phyloP scores from a whole-genome alignment of 257 asterid genomes.

The Ilex asprella region DNA sequence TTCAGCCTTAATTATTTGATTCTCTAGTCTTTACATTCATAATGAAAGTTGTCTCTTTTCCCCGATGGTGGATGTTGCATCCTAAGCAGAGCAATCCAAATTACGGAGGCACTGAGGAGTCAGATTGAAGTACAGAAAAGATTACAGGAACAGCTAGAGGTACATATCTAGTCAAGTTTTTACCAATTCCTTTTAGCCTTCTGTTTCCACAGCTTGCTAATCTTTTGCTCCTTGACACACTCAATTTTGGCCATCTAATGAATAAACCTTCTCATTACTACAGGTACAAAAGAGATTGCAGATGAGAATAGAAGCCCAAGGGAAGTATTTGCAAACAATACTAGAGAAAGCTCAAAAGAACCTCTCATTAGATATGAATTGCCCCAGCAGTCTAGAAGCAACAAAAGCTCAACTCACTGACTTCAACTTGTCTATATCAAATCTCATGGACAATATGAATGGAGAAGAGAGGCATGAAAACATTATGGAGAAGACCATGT shows the following conservation, averaged over 20 bases:
- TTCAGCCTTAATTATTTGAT: too few relatives aligned
- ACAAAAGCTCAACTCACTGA: slow-evolving; percentile 55
- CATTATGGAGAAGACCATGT: slow-evolving; percentile 16
- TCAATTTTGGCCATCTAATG: background rate
- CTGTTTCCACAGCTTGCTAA: background rate
- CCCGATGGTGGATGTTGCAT: background rate
- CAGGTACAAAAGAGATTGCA: slow-evolving; percentile 90
- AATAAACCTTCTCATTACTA: background rate
- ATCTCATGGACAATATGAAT: slow-evolving; percentile 55
- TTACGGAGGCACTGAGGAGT: slow-evolving; percentile 49
- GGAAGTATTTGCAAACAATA: slow-evolving; percentile 79
- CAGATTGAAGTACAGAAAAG: slow-evolving; percentile 75
- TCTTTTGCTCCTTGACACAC: background rate
- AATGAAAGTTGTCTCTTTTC: too few relatives aligned
- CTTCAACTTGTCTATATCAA: slow-evolving; percentile 67
- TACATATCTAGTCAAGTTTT: slow-evolving; percentile 2
- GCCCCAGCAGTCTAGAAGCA: slow-evolving; percentile 37
- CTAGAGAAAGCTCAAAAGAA: slow-evolving; percentile 66
- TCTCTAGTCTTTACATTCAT: background rate
- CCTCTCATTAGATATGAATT: slow-evolving; percentile 40
- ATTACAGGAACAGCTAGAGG: slow-evolving; percentile 82
- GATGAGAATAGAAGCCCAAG: slow-evolving; percentile 92
- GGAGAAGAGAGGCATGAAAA: slow-evolving; percentile 28
- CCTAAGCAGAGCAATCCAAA: slow-evolving; percentile 53
- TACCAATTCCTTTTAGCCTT: background rate